Evolutionary conservation across 2,329 filamentous ascomycete species (phyloP).

Genomic region (Penicillium sp.): DNA sequence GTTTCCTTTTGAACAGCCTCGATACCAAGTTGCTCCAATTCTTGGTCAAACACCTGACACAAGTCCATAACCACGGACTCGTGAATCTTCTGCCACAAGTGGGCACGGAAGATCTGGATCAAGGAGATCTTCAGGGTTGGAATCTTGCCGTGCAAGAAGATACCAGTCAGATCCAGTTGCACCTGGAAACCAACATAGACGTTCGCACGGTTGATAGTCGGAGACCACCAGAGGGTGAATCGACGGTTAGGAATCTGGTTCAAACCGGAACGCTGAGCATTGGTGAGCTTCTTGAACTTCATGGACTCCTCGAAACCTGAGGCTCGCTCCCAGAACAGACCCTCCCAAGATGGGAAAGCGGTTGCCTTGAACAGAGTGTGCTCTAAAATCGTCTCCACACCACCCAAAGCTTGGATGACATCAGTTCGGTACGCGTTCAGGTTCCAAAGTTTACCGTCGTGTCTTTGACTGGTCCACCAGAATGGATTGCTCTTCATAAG

Average conservation of each 20-base stretch:
- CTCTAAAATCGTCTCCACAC: slow-evolving; percentile 96
- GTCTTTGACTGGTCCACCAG: slow-evolving; percentile 98
- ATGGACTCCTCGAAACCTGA: slow-evolving; percentile 59
- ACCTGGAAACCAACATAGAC: slow-evolving; percentile 99
- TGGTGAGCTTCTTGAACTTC: slow-evolving; percentile 99
- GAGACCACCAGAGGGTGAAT: slow-evolving; percentile 97
- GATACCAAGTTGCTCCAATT: slow-evolving; percentile 90
- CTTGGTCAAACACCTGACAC: slow-evolving; percentile 97
- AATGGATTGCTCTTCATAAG: slow-evolving; percentile 99
- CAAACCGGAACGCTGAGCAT: slow-evolving; percentile 91
- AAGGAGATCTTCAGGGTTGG: slow-evolving; percentile 96
- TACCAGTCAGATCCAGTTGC: slow-evolving; percentile 94
- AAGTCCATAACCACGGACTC: slow-evolving; percentile 98
- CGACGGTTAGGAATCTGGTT: slow-evolving; percentile 99
- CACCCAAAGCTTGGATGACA: slow-evolving; percentile 91
- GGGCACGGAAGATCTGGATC: slow-evolving; percentile 98
- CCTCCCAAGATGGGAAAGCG: slow-evolving; percentile 95
- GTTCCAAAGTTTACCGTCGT: slow-evolving; percentile 98
- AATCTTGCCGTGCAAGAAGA: slow-evolving; percentile 98
- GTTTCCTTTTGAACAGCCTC: slow-evolving; percentile 99
- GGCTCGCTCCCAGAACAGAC: slow-evolving; percentile 74
- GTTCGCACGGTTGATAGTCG: slow-evolving; percentile 90
- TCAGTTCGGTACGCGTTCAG: slow-evolving; percentile 94
- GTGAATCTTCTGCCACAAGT: slow-evolving; percentile 99
- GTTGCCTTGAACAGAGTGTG: slow-evolving; percentile 97